These are phyloP conservation scores for Nannochloropsis oceanica DNA, from an alignment of 108 stramenopile genomes.

Conservation along the genomic window DNA sequence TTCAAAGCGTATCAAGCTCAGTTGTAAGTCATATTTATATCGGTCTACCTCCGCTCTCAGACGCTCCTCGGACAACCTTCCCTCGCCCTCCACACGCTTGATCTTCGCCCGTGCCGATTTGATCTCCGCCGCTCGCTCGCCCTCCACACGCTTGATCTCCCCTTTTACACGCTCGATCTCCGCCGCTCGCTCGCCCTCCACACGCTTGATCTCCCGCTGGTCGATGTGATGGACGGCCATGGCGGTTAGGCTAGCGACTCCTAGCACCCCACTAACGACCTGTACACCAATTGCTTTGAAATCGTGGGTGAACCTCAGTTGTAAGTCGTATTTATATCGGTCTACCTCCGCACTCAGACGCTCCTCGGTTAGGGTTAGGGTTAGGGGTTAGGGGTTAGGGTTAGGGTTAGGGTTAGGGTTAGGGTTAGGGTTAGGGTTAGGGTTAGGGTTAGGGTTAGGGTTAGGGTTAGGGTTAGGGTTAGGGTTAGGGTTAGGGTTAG, in stretches of 20 bases:
- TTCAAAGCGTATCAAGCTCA: too few species aligned
- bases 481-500: conserved; percentile 7
- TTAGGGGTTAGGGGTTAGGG: neutral
- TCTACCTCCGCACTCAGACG: too few species aligned
- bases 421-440: conserved; percentile 6
- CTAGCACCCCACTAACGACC: too few species aligned
- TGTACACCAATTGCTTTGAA: neutral
- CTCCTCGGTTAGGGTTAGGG: neutral
- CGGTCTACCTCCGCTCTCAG: too few species aligned
- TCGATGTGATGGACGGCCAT: neutral
- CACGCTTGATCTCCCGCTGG: neutral
- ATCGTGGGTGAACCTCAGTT: neutral
- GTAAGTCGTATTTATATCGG: too few species aligned
- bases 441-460: conserved; percentile 6
- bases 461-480: neutral
- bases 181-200: neutral
- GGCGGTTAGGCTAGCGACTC: neutral
- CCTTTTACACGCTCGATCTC: too few species aligned
- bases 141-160: too few species aligned
- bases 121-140: too few species aligned
- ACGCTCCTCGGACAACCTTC: too few species aligned
- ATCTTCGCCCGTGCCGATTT: too few species aligned
- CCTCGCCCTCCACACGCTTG: too few species aligned
- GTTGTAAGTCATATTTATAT: too few species aligned
- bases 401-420: conserved; percentile 7